Percentiles rank a stretch among this genome's conserved stretches.
Evolutionary conservation across 75 land plant species (phyloP).

Genomic region (Picea sitchensis): DNA sequence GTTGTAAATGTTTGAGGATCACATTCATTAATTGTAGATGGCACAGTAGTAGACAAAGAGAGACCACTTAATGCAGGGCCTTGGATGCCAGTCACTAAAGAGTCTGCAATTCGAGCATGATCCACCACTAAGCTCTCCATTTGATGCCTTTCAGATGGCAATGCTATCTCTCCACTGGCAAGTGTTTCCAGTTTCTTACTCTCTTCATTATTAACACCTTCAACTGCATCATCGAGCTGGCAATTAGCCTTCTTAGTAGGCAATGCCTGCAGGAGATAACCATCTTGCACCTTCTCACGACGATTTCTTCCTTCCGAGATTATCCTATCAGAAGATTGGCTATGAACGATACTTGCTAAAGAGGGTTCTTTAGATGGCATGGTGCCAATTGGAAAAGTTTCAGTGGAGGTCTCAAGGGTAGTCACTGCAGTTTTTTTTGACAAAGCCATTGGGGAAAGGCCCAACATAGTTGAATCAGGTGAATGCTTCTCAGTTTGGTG

Average conservation of each 20-base stretch:
- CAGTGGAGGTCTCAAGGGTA: background rate
- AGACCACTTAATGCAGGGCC: slow-evolving; percentile 20
- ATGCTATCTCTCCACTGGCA: slow-evolving; percentile 9
- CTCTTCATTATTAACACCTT: slow-evolving; percentile 12
- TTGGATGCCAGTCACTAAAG: slow-evolving; percentile 17
- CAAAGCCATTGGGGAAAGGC: background rate
- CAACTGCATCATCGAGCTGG: slow-evolving; percentile 9
- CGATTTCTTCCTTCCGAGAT: slow-evolving; percentile 1
- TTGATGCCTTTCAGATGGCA: slow-evolving; percentile 21
- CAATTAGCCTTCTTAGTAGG: background rate
- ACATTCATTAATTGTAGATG: slow-evolving; percentile 25
- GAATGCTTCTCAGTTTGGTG: slow-evolving; percentile 34
- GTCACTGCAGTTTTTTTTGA: background rate
- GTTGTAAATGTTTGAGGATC: slow-evolving; percentile 24
- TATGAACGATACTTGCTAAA: background rate
- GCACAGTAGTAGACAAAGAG: background rate
- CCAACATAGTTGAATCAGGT: slow-evolving; percentile 10
- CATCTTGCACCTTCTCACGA: background rate
- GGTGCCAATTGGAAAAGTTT: background rate
- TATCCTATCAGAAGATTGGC: background rate
- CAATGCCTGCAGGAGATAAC: background rate
- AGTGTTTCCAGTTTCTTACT: slow-evolving; percentile 4
- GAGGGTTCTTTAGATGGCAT: slow-evolving; percentile 7
- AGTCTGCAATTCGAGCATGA: slow-evolving; percentile 16
- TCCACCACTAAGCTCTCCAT: slow-evolving; percentile 15